Base-by-base conservation (phyloP, 1,139 yeast species). In the Yamadazyma siamensis region DNA sequence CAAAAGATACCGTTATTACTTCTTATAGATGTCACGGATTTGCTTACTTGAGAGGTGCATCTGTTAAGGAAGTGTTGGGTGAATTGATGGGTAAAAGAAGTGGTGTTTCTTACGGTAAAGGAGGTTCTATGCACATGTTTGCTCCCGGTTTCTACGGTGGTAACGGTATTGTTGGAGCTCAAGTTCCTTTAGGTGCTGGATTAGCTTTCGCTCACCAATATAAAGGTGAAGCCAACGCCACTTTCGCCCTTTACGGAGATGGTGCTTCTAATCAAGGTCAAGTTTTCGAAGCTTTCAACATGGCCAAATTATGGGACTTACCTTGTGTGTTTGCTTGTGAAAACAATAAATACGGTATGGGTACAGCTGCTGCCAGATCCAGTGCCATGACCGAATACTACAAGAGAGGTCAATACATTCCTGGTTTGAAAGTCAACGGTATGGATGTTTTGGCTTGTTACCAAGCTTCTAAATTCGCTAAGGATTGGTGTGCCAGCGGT, bases 251-350 rank as follows among this genome's bases (percentile, higher is more conserved):
- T 47, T 91, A 91, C 66, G 98, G 98, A 67, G 98, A 91, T 58
- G 98, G 98, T 75, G 98, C 98, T 34, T 81, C 97, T 43, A 91
- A 91, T 74, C 98, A 91, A 69, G 98, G 98, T 58, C 98, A 91
- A 71, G 96, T 89, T 42, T 94, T 91, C 53, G 98, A 91, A 71
- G 65, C 96, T 30, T 91, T 74, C 75, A 91, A 91, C 78, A 91
- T 91, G 98, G 98, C 98, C 56, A 94, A 91, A 71, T 79, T 91
- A 61, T 91, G 96, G 96, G 80, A 88, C 67, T 77, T 91, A 58
- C 98, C 98, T 46, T 82, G 87, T 57, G 68, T 91, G 46, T 91
- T 87, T 59, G 88, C 94, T 44, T 91, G 98, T 75, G 98, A 91
- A 70, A 91, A 91, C 77, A 91, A 91, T 80, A 91, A 88, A 71